Percentiles rank a stretch among this genome's conserved stretches.
phyloP scores from a whole-genome alignment of 768 basidiomycete genomes.

The Serendipita sp. region DNA sequence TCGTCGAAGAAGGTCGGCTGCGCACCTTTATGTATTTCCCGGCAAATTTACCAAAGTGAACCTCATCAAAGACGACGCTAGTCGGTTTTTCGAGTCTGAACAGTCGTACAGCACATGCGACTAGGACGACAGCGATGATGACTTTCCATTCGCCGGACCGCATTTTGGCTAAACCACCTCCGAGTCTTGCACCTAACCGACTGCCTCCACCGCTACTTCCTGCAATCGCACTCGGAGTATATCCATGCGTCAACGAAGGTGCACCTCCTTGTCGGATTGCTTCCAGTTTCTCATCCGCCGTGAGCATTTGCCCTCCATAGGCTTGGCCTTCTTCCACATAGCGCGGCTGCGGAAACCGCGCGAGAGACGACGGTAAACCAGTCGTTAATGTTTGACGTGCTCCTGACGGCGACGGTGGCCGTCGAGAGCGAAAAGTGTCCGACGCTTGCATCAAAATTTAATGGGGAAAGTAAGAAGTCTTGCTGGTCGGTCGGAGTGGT shows the following conservation, averaged over 20 bases:
- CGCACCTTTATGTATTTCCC: slow-evolving; percentile 59
- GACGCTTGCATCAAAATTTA: slow-evolving; percentile 1
- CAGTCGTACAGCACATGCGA: slow-evolving; percentile 69
- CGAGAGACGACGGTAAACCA: neutral
- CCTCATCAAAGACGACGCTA: slow-evolving; percentile 98
- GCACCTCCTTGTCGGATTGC: neutral
- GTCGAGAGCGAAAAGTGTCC: neutral
- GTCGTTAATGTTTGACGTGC: slow-evolving; percentile 1
- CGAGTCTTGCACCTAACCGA: neutral
- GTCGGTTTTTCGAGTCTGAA: slow-evolving; percentile 72
- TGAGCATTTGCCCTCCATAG: neutral
- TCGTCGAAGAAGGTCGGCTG: neutral
- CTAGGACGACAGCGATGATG: slow-evolving; percentile 41
- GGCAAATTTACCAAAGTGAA: slow-evolving; percentile 97
- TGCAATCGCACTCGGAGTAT: slow-evolving; percentile 1
- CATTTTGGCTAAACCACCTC: slow-evolving; percentile 41
- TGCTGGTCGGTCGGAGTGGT: too few species aligned
- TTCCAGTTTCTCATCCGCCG: neutral
- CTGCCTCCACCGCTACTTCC: neutral
- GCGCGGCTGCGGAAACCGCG: neutral
- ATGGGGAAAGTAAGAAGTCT: neutral
- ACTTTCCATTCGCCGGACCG: slow-evolving; percentile 64
- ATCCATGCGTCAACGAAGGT: slow-evolving; percentile 5
- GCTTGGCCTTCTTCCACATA: neutral
- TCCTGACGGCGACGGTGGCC: neutral